A percentile compares a stretch with the other conserved stretches of the same genome.
phyloP scores from a whole-genome alignment of 257 asterid genomes.

The Solanum piurae region DNA sequence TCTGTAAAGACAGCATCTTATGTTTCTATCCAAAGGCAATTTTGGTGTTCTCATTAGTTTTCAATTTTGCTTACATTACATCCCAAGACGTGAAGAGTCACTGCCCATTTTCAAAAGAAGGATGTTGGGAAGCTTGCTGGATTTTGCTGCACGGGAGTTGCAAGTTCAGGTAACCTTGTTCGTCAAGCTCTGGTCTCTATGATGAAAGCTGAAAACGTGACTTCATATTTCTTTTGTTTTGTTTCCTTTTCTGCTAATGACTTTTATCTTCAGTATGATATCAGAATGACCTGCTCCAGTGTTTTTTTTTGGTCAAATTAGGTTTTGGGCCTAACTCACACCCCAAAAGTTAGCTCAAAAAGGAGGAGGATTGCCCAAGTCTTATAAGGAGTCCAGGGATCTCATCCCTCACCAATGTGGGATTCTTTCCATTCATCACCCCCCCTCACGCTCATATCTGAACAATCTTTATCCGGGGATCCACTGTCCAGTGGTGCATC shows the following conservation, averaged over 20 bases:
- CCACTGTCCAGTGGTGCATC: background rate
- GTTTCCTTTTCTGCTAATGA: background rate
- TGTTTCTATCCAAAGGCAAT: background rate
- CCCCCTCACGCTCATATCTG: background rate
- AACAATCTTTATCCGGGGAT: background rate
- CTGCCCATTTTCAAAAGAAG: conserved; percentile 91
- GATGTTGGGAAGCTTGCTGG: conserved; percentile 88
- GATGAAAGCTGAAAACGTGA: background rate
- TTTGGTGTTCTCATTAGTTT: background rate
- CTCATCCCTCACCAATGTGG: background rate
- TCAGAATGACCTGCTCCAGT: background rate
- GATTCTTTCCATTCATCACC: background rate
- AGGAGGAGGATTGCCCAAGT: background rate
- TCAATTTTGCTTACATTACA: conserved; percentile 1
- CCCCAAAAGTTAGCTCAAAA: background rate
- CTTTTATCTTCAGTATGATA: background rate
- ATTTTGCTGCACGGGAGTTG: conserved; percentile 90
- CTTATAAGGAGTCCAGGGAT: background rate
- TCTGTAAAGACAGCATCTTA: background rate
- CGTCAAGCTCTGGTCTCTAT: conserved; percentile 6
- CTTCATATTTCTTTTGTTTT: conserved; percentile 8
- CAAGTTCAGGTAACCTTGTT: conserved; percentile 69
- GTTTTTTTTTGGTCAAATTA: background rate
- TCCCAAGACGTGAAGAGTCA: conserved; percentile 82
- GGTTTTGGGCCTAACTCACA: background rate